A percentile compares a stretch with the other conserved stretches of the same genome.
Evolutionary conservation across 371 early-diverging fungal genomes (phyloP).

Genomic region (Basidiobolus meristosporus): DNA sequence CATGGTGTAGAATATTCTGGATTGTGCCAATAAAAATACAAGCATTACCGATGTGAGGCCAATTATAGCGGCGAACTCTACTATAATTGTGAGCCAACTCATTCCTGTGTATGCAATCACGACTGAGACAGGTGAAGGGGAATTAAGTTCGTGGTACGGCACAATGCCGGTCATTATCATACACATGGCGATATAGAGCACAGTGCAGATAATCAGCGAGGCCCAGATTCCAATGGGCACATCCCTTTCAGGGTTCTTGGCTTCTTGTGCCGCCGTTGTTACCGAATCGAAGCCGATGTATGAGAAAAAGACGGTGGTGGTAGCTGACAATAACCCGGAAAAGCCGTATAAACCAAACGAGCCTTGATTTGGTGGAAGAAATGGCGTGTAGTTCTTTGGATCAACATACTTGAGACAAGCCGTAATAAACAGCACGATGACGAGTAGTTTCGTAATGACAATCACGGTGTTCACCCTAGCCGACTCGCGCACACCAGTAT

Average conservation of each 20-base stretch:
- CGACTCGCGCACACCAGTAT: constrained; percentile 51
- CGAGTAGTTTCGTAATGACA: constrained; percentile 51
- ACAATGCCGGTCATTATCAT: constrained; percentile 59
- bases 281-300: too few relatives aligned
- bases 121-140: constrained; percentile 36
- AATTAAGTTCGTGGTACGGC: constrained; percentile 23
- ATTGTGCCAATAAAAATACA: constrained; percentile 52
- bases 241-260: constrained; percentile 59
- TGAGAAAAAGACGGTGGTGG: constrained; percentile 78
- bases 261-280: constrained; percentile 74
- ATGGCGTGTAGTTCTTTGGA: constrained; percentile 47
- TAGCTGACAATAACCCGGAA: constrained; percentile 49
- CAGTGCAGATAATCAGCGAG: constrained; percentile 53
- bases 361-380: constrained; percentile 40
- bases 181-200: constrained; percentile 54
- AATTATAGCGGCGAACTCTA: constrained; percentile 53
- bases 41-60: constrained; percentile 69
- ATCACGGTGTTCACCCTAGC: constrained; percentile 44
- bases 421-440: constrained; percentile 64
- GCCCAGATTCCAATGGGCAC: constrained; percentile 75
- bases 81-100: constrained; percentile 45
- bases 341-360: constrained; percentile 36
- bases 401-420: constrained; percentile 38
- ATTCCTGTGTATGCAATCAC: constrained; percentile 36
- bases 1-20: constrained; percentile 79